These are phyloP conservation scores for Plasmodium falciparum DNA, from an alignment of 169 alveolate species.

Conservation along the genomic window DNA sequence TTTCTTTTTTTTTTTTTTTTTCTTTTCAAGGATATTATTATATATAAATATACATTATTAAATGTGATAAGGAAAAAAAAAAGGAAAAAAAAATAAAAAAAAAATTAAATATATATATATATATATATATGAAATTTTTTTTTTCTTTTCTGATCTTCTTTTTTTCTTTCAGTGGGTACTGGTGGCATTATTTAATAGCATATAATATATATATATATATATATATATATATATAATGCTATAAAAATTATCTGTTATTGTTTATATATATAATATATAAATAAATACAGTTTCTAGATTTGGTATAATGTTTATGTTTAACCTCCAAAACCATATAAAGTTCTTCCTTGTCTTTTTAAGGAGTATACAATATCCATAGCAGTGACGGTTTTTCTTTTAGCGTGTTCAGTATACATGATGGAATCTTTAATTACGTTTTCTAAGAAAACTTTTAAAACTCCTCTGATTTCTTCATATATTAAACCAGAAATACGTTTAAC, in stretches of 20 bases:
- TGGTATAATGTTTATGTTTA: constrained; percentile 77
- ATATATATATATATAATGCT: too few relatives aligned
- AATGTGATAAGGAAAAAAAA: too few relatives aligned
- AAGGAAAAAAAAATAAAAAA: too few relatives aligned
- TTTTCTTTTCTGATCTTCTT: not conserved
- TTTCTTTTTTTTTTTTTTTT: too few relatives aligned
- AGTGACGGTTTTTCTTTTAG: constrained; percentile 99
- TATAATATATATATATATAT: too few relatives aligned
- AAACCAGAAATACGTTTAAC: constrained; percentile 99
- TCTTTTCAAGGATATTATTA: too few relatives aligned
- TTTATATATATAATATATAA: not conserved
- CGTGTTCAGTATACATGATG: constrained; percentile 99
- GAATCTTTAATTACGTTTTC: constrained; percentile 99
- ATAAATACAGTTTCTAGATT: not conserved
- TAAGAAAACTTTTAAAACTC: constrained; percentile 97
- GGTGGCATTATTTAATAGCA: too few relatives aligned
- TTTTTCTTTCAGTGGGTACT: not conserved
- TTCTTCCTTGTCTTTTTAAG: constrained; percentile 99
- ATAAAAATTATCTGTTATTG: too few relatives aligned
- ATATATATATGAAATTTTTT: not conserved
- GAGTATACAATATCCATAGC: constrained; percentile 99
- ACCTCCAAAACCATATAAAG: constrained; percentile 99
- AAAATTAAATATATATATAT: not conserved
- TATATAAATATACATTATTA: too few relatives aligned
- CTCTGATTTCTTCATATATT: constrained; percentile 99